Evolutionary conservation across 2,329 filamentous ascomycete species (phyloP).

Genomic region (Stenocarpella maydis): DNA sequence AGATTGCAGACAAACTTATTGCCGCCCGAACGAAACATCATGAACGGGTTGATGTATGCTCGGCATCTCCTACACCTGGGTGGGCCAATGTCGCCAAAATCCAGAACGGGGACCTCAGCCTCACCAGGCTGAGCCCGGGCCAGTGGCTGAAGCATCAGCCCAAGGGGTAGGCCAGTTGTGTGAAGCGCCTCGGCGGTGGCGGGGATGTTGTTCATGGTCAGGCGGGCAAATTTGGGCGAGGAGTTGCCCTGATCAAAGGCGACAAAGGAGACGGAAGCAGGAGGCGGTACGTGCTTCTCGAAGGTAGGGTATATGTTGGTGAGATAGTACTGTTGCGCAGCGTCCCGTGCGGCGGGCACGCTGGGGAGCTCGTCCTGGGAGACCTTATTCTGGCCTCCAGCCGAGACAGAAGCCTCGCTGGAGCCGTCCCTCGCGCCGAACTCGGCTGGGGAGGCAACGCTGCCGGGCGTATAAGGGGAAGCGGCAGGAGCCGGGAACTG

Average conservation of each 20-base stretch:
- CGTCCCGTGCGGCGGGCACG: conserved; percentile 84
- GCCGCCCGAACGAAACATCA: conserved; percentile 93
- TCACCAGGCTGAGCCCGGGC: conserved; percentile 86
- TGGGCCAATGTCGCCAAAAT: conserved; percentile 91
- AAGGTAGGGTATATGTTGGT: conserved; percentile 93
- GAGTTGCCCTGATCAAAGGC: conserved; percentile 97
- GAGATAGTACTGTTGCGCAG: conserved; percentile 83
- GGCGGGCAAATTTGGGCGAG: conserved; percentile 89
- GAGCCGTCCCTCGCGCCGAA: conserved; percentile 54
- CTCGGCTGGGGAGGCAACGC: conserved; percentile 52
- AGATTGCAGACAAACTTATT: conserved; percentile 99
- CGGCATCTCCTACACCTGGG: conserved; percentile 92
- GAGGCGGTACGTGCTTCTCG: conserved; percentile 90
- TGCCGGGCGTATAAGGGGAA: conserved; percentile 58
- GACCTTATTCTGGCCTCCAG: conserved; percentile 76
- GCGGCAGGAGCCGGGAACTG: conserved; percentile 66
- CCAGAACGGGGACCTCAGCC: conserved; percentile 85
- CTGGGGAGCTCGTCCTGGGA: conserved; percentile 94
- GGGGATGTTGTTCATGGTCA: conserved; percentile 94
- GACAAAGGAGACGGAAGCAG: conserved; percentile 86
- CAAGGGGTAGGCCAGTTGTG: conserved; percentile 84
- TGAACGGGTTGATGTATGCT: conserved; percentile 98
- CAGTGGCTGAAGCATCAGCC: conserved; percentile 87
- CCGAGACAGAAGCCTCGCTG: conserved; percentile 58
- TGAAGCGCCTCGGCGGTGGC: conserved; percentile 80